Conservation (phyloP, 1,284 basidiomycete species). For the Ceratobasidium sp. region DNA sequence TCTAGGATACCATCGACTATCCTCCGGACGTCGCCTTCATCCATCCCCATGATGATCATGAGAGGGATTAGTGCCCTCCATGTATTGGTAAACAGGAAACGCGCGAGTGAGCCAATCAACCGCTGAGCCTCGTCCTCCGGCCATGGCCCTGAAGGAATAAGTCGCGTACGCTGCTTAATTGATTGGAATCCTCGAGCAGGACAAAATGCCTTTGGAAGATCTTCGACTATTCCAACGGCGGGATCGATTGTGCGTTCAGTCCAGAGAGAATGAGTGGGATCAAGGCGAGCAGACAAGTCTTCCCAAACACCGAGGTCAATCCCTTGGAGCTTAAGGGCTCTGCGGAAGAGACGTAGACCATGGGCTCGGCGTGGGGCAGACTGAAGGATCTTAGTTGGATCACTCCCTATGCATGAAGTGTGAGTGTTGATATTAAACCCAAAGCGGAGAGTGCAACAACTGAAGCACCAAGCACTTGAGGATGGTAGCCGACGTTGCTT, state of each 20-base stretch:
- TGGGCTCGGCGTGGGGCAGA: background rate
- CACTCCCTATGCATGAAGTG: background rate
- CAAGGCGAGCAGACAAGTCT: constrained; percentile 11
- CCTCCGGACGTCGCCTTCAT: background rate
- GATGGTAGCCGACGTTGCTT: background rate
- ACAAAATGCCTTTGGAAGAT: background rate
- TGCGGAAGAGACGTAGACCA: background rate
- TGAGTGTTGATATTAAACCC: background rate
- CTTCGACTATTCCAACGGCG: background rate
- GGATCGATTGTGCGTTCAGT: background rate
- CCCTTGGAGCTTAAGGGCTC: constrained; percentile 6
- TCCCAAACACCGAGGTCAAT: constrained; percentile 16
- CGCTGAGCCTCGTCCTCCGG: constrained; percentile 5
- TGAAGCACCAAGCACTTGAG: too few species aligned
- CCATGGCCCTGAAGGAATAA: constrained; percentile 26
- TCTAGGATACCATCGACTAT: background rate
- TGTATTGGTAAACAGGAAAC: background rate
- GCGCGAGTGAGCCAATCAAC: background rate
- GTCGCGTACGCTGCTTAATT: background rate
- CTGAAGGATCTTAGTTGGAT: background rate
- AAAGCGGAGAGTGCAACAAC: background rate
- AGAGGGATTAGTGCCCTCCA: constrained; percentile 10
- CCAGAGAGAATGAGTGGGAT: constrained; percentile 25
- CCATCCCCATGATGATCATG: constrained; percentile 5
- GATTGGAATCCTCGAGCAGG: constrained; percentile 21